phyloP scores from a whole-genome alignment of 768 basidiomycete species.

The Lactarius akahatsu region DNA sequence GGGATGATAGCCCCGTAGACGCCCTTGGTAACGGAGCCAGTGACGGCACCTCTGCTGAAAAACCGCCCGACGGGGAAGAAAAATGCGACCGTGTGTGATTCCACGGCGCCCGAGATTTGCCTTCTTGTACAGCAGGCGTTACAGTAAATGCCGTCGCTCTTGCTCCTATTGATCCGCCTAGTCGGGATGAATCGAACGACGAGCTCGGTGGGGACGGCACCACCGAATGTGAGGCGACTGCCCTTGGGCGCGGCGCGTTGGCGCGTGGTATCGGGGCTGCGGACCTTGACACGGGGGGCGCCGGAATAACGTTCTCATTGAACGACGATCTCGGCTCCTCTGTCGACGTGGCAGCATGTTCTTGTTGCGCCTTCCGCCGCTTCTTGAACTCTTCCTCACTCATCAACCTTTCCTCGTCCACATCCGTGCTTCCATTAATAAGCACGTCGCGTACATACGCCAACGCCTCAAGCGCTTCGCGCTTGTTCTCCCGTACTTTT shows the following conservation, averaged over 20 bases:
- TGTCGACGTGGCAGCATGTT: conserved; percentile 17
- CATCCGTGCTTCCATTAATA: conserved; percentile 47
- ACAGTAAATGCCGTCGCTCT: conserved; percentile 27
- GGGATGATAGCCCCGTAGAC: conserved; percentile 32
- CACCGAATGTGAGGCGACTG: conserved; percentile 19
- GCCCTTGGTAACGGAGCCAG: conserved; percentile 56
- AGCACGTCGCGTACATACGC: conserved; percentile 77
- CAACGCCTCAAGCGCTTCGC: conserved; percentile 72
- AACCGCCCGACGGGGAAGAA: conserved; percentile 30
- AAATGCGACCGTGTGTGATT: conserved; percentile 57
- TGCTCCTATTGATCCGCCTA: conserved; percentile 14
- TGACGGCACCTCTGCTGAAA: conserved; percentile 39
- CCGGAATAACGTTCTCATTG: conserved; percentile 19
- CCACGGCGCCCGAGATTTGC: conserved; percentile 49
- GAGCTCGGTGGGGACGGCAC: conserved; percentile 24
- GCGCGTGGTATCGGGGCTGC: conserved; percentile 21
- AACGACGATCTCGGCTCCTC: conserved; percentile 12
- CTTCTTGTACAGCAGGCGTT: conserved; percentile 25
- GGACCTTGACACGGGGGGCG: conserved; percentile 28
- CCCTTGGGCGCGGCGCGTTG: conserved; percentile 24
- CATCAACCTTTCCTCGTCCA: conserved; percentile 68
- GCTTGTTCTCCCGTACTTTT: conserved; percentile 45
- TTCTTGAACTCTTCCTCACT: conserved; percentile 52
- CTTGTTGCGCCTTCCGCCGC: conserved; percentile 34
- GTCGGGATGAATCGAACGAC: conserved; percentile 27